Percentiles rank a stretch among this genome's conserved stretches.
phyloP scores from a whole-genome alignment of 23 red algal genomes.

The Chondrus crispus region DNA sequence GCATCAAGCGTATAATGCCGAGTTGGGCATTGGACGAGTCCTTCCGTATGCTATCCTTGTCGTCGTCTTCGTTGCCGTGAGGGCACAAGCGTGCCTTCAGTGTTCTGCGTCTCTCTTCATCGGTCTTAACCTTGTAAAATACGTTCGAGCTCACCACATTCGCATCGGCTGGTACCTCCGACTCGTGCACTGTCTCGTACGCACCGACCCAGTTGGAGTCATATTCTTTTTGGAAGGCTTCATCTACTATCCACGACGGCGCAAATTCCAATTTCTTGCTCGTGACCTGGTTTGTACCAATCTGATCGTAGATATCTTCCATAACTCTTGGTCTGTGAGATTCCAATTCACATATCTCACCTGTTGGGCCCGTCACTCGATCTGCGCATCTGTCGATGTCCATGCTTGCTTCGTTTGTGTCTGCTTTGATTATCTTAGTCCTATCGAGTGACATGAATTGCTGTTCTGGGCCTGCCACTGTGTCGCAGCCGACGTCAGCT shows the following conservation, averaged over 20 bases:
- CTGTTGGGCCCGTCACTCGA: background rate
- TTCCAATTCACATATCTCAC: background rate
- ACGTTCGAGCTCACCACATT: background rate
- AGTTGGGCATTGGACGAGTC: background rate
- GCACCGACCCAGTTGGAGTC: background rate
- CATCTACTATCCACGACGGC: background rate
- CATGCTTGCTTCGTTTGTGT: background rate
- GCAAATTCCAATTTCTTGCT: background rate
- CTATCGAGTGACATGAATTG: background rate
- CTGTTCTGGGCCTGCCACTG: background rate
- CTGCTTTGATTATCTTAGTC: background rate
- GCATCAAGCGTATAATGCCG: background rate
- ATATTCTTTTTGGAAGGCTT: background rate
- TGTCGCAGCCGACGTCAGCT: background rate
- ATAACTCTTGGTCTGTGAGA: background rate
- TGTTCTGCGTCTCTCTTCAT: background rate
- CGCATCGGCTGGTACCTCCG: background rate
- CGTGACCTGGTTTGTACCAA: background rate
- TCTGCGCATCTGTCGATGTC: background rate
- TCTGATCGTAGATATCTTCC: background rate
- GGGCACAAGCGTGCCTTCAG: background rate
- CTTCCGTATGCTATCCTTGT: background rate
- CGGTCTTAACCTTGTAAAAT: background rate
- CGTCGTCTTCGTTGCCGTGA: slow-evolving; percentile 1
- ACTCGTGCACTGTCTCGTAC: background rate